Evolutionary conservation across 306 rosid genomes (phyloP).

Genomic region (Corylus avellana): DNA sequence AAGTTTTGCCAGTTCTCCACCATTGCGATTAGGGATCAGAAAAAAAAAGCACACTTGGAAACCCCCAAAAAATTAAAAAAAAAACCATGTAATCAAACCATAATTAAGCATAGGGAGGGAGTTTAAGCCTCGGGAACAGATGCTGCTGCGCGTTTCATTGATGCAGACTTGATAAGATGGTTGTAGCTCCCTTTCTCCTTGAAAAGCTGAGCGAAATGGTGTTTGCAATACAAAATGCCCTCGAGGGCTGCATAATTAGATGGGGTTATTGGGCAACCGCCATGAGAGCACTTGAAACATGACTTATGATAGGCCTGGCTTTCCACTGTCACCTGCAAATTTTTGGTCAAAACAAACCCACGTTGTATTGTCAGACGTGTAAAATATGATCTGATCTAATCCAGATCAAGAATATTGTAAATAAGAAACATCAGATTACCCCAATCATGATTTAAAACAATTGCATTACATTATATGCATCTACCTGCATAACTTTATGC

Average conservation of each 20-base stretch:
- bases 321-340: conserved; percentile 88
- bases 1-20: conserved; percentile 38
- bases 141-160: conserved; percentile 60
- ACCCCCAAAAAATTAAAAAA: conserved; percentile 11
- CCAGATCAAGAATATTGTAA: neutral
- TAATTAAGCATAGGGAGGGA: neutral
- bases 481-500: neutral
- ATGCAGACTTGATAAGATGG: conserved; percentile 77
- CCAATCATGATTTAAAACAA: neutral
- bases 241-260: conserved; percentile 94
- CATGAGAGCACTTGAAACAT: conserved; percentile 94
- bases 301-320: conserved; percentile 83
- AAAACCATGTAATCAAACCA: conserved; percentile 21
- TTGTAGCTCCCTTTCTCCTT: conserved; percentile 85
- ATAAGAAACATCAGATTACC: neutral
- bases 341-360: neutral
- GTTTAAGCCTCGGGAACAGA: conserved; percentile 66
- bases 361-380: neutral
- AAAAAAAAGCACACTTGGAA: conserved; percentile 16
- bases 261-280: conserved; percentile 86
- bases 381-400: neutral
- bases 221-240: conserved; percentile 94
- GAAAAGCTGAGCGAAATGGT: conserved; percentile 93
- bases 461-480: neutral
- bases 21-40: conserved; percentile 8